These are phyloP conservation scores for Platismatia glauca DNA, from an alignment of 495 filamentous ascomycete species.

Conservation along the genomic window DNA sequence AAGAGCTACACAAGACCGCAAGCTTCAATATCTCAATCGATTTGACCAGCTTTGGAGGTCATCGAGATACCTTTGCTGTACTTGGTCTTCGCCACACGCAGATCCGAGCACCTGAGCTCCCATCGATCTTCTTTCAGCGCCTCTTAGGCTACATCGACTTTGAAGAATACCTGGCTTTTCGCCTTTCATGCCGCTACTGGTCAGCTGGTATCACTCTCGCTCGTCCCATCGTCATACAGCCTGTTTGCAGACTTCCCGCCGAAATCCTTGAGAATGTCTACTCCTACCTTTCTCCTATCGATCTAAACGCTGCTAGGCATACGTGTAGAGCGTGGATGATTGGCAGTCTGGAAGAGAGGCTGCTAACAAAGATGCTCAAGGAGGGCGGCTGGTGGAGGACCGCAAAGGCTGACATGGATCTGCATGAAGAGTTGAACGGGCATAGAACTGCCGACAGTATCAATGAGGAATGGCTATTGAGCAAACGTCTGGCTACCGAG, in stretches of 20 bases:
- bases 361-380: conserved; percentile 48
- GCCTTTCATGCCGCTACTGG: conserved; percentile 30
- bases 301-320: conserved; percentile 59
- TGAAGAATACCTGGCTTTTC: conserved; percentile 23
- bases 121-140: conserved; percentile 15
- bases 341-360: conserved; percentile 44
- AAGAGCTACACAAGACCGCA: conserved; percentile 14
- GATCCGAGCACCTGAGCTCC: conserved; percentile 4
- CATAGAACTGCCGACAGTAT: conserved; percentile 22
- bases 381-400: conserved; percentile 52
- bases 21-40: conserved; percentile 12
- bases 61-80: conserved; percentile 22
- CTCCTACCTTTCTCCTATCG: conserved; percentile 43
- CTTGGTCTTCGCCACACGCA: conserved; percentile 14
- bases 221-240: conserved; percentile 17
- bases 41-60: conserved; percentile 18
- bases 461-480: conserved; percentile 48
- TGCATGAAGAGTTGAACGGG: conserved; percentile 17
- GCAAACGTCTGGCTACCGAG: conserved; percentile 51
- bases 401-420: conserved; percentile 33
- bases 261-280: conserved; percentile 58
- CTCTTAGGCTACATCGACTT: conserved; percentile 21
- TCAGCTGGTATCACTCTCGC: conserved; percentile 17
- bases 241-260: conserved; percentile 42
- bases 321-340: conserved; percentile 60